Percentiles rank a stretch among this genome's conserved stretches.
phyloP scores from a whole-genome alignment of 345 rosid genomes.

The Crucihimalaya himalaica region DNA sequence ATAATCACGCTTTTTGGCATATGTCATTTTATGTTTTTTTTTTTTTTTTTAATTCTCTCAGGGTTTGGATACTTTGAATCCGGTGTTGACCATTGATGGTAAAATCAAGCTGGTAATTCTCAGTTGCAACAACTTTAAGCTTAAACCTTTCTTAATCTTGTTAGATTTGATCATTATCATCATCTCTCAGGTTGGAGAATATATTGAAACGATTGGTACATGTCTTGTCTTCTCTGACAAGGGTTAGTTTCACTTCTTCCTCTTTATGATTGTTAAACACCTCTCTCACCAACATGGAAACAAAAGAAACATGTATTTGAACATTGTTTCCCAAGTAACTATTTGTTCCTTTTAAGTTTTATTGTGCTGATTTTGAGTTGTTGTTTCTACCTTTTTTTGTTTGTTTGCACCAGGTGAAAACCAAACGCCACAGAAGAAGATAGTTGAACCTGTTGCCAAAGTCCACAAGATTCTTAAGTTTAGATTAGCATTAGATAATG shows the following conservation, averaged over 20 bases:
- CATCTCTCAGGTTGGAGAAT: slow-evolving; percentile 51
- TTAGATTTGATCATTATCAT: slow-evolving; percentile 4
- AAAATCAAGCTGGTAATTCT: slow-evolving; percentile 56
- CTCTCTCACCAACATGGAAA: neutral
- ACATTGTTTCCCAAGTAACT: neutral
- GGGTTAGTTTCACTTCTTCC: slow-evolving; percentile 36
- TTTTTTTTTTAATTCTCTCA: neutral
- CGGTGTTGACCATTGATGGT: slow-evolving; percentile 51
- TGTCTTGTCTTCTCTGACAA: slow-evolving; percentile 53
- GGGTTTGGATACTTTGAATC: slow-evolving; percentile 69
- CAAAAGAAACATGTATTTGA: neutral
- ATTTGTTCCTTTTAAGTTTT: neutral
- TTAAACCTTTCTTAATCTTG: neutral
- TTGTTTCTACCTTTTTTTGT: neutral
- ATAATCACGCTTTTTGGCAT: neutral
- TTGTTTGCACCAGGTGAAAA: slow-evolving; percentile 38
- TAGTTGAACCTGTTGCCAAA: slow-evolving; percentile 52
- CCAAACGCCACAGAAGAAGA: slow-evolving; percentile 47
- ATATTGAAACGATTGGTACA: slow-evolving; percentile 66
- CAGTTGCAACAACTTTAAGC: neutral
- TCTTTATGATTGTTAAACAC: too few relatives aligned
- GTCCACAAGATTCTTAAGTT: slow-evolving; percentile 63
- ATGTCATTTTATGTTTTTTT: neutral
- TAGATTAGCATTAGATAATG: slow-evolving; percentile 45
- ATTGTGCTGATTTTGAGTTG: neutral